phyloP scores from a whole-genome alignment of 805 yeast species.

The Ogataea polymorpha region DNA sequence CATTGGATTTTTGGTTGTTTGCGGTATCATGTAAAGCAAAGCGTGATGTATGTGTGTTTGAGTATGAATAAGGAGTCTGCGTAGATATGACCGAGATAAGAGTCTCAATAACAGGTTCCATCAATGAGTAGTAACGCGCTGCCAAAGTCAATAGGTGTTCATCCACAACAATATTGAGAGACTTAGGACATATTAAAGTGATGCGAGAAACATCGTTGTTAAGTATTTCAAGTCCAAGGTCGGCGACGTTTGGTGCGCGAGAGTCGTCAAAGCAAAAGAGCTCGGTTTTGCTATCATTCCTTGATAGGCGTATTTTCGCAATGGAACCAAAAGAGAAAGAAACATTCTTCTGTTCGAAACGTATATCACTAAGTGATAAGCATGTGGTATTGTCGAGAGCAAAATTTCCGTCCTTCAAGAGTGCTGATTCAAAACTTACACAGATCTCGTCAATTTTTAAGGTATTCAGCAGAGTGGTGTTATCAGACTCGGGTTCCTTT shows the following conservation, averaged over 20 bases:
- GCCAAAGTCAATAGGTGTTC: constrained; percentile 4
- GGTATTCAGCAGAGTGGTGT: constrained; percentile 34
- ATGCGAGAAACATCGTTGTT: constrained; percentile 26
- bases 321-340: constrained; percentile 48
- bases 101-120: constrained; percentile 17
- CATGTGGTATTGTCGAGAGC: constrained; percentile 33
- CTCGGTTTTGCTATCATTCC: constrained; percentile 17
- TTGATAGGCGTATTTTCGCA: constrained; percentile 31
- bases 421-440: constrained; percentile 46
- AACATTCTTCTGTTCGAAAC: constrained; percentile 42
- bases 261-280: constrained; percentile 29
- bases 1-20: constrained; percentile 5
- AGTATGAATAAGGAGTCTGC: not conserved
- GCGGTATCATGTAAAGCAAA: not conserved
- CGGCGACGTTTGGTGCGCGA: constrained; percentile 36
- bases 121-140: constrained; percentile 6
- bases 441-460: constrained; percentile 37
- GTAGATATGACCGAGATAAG: not conserved
- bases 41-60: not conserved
- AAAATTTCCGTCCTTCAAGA: constrained; percentile 41
- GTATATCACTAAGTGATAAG: constrained; percentile 30
- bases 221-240: constrained; percentile 51
- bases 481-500: constrained; percentile 15
- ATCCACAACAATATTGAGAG: constrained; percentile 29
- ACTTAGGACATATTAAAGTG: constrained; percentile 44